Evolutionary conservation across 2,329 filamentous ascomycete genomes (phyloP).

Genomic region (Hawksworthiomyces lignivorus): DNA sequence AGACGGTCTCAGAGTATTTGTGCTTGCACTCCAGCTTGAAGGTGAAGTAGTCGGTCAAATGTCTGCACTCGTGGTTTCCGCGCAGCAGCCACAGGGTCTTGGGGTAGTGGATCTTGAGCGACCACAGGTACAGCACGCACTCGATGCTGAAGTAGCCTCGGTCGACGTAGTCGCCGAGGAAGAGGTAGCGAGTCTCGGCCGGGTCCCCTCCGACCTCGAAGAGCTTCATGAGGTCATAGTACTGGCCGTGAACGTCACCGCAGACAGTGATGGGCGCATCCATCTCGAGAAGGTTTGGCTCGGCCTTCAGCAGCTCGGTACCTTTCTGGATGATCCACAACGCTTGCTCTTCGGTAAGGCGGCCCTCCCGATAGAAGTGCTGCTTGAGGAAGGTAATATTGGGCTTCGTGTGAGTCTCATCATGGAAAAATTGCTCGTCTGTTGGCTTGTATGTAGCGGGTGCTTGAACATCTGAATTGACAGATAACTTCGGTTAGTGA

Average conservation of each 20-base stretch:
- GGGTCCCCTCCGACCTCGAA: constrained; percentile 98
- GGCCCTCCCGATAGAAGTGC: constrained; percentile 95
- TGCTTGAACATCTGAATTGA: constrained; percentile 99
- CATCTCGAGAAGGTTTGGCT: constrained; percentile 98
- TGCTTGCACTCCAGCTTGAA: constrained; percentile 99
- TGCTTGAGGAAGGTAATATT: constrained; percentile 93
- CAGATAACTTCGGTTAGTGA: too few relatives aligned
- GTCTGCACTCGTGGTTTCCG: constrained; percentile 96
- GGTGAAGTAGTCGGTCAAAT: constrained; percentile 99
- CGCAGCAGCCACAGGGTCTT: constrained; percentile 94
- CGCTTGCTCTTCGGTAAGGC: constrained; percentile 93
- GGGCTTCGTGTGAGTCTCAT: constrained; percentile 78
- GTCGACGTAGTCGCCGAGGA: constrained; percentile 96
- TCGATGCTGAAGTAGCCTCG: constrained; percentile 98
- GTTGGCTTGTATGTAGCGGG: constrained; percentile 88
- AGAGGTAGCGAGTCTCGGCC: constrained; percentile 91
- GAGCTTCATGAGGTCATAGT: constrained; percentile 99
- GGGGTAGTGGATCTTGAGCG: constrained; percentile 97
- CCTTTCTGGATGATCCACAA: constrained; percentile 89
- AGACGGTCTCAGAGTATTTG: constrained; percentile 94
- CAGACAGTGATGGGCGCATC: constrained; percentile 98
- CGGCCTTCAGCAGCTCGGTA: constrained; percentile 76
- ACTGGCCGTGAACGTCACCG: constrained; percentile 96
- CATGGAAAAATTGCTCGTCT: constrained; percentile 89
- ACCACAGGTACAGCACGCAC: constrained; percentile 97